Conservation (phyloP, 148 eudicot genomes). For the Euryodendron excelsum region DNA sequence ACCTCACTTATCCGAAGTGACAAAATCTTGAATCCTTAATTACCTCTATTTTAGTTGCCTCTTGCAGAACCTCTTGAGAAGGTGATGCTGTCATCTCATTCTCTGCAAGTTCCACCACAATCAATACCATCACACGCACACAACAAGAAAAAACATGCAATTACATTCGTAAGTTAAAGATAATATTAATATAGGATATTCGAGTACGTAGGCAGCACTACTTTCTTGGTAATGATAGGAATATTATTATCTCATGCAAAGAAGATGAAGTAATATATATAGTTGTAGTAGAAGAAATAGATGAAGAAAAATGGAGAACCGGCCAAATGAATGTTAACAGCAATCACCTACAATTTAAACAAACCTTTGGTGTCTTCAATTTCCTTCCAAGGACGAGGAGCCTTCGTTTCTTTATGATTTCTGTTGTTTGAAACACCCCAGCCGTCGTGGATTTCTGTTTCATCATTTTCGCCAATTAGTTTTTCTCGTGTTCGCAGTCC, state of each 20-base stretch:
- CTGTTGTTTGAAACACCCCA: not conserved
- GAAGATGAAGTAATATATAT: not conserved
- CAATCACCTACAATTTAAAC: not conserved
- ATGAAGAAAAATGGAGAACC: no score
- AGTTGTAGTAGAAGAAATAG: not conserved
- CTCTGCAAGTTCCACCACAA: slow-evolving; percentile 8
- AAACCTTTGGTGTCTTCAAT: slow-evolving; percentile 19
- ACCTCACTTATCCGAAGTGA: not conserved
- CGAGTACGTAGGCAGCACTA: not conserved
- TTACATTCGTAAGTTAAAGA: not conserved
- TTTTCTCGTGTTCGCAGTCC: slow-evolving; percentile 1
- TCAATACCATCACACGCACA: not conserved
- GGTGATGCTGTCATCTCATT: not conserved
- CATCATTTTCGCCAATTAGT: not conserved
- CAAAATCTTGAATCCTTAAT: not conserved
- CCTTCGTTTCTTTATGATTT: not conserved
- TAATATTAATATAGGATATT: not conserved
- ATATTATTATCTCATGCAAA: no score
- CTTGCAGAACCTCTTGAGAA: slow-evolving; percentile 5
- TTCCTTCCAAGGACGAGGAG: no score
- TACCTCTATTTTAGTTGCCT: slow-evolving; percentile 19
- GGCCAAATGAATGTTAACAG: no score
- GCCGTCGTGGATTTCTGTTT: not conserved
- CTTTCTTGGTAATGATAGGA: no score
- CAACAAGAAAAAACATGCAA: not conserved